phyloP scores from a whole-genome alignment of 345 rosid species.

The Salix viminalis region DNA sequence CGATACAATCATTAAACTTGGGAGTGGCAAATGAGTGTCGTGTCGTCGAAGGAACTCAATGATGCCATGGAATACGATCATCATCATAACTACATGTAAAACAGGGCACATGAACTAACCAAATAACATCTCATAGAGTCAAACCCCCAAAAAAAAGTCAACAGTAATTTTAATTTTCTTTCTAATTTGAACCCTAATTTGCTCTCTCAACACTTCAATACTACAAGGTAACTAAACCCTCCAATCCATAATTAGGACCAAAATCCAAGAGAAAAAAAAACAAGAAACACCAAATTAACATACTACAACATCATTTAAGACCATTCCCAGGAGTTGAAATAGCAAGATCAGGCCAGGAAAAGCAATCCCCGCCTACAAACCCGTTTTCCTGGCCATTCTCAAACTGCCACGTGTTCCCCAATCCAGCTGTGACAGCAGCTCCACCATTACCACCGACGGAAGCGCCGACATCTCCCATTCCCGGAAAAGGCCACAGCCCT shows the following conservation, averaged over 20 bases:
- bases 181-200: slow-evolving; percentile 13
- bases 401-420: slow-evolving; percentile 68
- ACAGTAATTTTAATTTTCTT: slow-evolving; percentile 6
- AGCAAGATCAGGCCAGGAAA: slow-evolving; percentile 90
- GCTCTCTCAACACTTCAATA: slow-evolving; percentile 2
- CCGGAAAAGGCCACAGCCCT: slow-evolving; percentile 71
- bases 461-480: slow-evolving; percentile 39
- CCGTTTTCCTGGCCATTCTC: slow-evolving; percentile 60
- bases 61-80: neutral
- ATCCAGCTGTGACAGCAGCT: slow-evolving; percentile 26
- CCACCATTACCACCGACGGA: slow-evolving; percentile 17
- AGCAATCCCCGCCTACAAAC: slow-evolving; percentile 62
- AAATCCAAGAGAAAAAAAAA: neutral
- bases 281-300: neutral
- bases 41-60: neutral
- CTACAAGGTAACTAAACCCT: neutral
- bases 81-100: neutral
- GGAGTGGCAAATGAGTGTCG: neutral
- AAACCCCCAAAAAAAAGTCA: neutral
- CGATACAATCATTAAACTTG: neutral
- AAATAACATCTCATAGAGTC: slow-evolving; percentile 26
- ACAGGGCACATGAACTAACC: slow-evolving; percentile 10
- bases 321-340: slow-evolving; percentile 81
- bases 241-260: neutral
- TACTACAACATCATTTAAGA: slow-evolving; percentile 44